Percentiles rank a stretch among this genome's conserved stretches.
Conservation (phyloP, 345 rosid species). For the Chamaenerion angustifolium region DNA sequence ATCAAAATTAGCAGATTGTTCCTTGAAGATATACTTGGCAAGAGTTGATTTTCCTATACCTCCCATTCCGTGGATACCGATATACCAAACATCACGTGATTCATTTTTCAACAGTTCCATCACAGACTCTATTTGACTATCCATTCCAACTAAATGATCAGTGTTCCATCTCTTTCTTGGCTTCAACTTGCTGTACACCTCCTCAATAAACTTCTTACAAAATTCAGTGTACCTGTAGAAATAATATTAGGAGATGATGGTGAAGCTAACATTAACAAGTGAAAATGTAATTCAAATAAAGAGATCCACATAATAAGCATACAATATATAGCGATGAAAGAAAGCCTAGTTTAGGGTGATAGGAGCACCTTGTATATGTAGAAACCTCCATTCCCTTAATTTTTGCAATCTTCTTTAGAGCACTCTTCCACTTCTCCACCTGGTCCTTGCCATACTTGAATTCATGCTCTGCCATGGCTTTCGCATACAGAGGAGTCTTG, state of each 20-base stretch:
- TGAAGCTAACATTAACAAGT: no score
- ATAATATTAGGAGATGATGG: no score
- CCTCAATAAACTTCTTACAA: no score
- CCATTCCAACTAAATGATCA: neutral
- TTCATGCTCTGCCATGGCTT: neutral
- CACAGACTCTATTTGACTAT: neutral
- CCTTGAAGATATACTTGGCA: neutral
- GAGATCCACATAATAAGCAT: no score
- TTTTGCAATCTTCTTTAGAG: neutral
- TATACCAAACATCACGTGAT: neutral
- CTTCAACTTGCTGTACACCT: no score
- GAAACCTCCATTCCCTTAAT: neutral
- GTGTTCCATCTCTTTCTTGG: no score
- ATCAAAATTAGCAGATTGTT: neutral
- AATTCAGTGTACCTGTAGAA: no score
- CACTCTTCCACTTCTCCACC: neutral
- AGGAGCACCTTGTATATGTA: no score
- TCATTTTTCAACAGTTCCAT: neutral
- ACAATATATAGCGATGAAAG: no score
- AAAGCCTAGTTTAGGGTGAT: no score
- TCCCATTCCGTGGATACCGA: constrained; percentile 4
- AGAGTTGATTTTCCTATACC: constrained; percentile 1
- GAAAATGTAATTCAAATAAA: no score
- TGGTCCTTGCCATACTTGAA: neutral
- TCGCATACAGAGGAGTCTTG: neutral